Percentiles rank a stretch among this genome's conserved stretches.
phyloP scores from a whole-genome alignment of 495 filamentous ascomycete species.

The Podospora sp. region DNA sequence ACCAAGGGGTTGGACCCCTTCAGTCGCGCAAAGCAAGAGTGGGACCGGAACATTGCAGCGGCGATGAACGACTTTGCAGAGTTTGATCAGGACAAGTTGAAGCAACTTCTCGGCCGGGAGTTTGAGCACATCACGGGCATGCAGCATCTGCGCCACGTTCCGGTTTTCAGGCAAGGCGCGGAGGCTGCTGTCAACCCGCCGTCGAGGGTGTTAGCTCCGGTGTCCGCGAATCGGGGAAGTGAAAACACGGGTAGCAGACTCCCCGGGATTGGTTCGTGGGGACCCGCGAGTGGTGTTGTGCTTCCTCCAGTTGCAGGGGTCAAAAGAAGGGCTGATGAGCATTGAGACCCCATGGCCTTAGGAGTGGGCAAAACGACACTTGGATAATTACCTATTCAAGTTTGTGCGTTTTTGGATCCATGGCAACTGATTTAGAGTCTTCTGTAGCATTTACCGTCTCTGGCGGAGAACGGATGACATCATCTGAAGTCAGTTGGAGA shows the following conservation, averaged over 20 bases:
- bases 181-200: neutral
- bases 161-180: neutral
- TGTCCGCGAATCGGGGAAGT: neutral
- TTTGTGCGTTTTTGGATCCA: too few species aligned
- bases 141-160: conserved; percentile 2
- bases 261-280: neutral
- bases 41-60: neutral
- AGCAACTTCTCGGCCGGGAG: conserved; percentile 9
- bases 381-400: too few species aligned
- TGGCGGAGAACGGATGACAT: too few species aligned
- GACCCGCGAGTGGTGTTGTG: neutral
- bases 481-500: neutral
- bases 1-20: neutral
- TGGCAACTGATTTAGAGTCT: too few species aligned
- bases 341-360: too few species aligned
- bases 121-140: conserved; percentile 14
- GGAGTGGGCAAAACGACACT: too few species aligned
- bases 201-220: neutral
- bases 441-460: too few species aligned
- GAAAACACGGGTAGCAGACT: neutral
- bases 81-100: conserved; percentile 17
- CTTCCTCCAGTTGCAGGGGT: too few species aligned
- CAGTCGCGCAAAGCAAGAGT: conserved; percentile 5
- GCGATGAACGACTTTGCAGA: neutral
- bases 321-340: too few species aligned